These are phyloP conservation scores for Polytrichum formosum DNA, from an alignment of 225 moss, liverwort and hornwort genomes.

Conservation along the genomic window DNA sequence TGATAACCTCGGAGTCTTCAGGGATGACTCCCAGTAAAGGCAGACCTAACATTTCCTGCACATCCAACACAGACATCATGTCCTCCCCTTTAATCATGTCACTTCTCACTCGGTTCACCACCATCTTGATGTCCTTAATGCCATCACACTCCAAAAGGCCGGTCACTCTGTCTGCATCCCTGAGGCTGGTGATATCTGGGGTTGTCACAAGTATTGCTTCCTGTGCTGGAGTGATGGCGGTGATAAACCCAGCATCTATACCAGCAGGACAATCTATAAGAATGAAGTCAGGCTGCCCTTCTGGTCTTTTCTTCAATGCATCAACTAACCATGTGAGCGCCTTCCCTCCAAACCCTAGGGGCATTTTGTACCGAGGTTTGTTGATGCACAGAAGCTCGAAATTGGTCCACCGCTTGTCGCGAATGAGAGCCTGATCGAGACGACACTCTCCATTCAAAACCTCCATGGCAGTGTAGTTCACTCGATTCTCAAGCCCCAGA, in stretches of 20 bases:
- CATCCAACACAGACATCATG: conserved; percentile 99
- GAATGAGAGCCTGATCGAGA: conserved; percentile 89
- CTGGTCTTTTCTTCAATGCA: conserved; percentile 84
- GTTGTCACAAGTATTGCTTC: conserved; percentile 96
- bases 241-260: conserved; percentile 96
- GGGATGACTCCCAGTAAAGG: conserved; percentile 91
- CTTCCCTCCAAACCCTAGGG: conserved; percentile 95
- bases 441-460: conserved; percentile 97
- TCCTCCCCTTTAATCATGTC: conserved; percentile 99
- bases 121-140: conserved; percentile 97
- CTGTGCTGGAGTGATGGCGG: conserved; percentile 94
- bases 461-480: conserved; percentile 99
- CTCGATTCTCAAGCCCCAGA: conserved; percentile 94
- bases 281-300: conserved; percentile 86
- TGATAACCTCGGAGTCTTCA: conserved; percentile 97
- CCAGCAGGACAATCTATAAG: conserved; percentile 97
- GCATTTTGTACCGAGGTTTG: conserved; percentile 98
- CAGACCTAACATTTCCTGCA: conserved; percentile 97
- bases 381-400: conserved; percentile 97
- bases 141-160: conserved; percentile 99
- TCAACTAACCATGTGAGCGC: conserved; percentile 98
- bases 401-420: conserved; percentile 99
- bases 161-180: conserved; percentile 94
- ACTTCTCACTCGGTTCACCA: conserved; percentile 94
- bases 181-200: conserved; percentile 90